These are phyloP conservation scores for Alternaria ethzedia DNA, from an alignment of 2,329 filamentous ascomycete genomes.

Conservation along the genomic window DNA sequence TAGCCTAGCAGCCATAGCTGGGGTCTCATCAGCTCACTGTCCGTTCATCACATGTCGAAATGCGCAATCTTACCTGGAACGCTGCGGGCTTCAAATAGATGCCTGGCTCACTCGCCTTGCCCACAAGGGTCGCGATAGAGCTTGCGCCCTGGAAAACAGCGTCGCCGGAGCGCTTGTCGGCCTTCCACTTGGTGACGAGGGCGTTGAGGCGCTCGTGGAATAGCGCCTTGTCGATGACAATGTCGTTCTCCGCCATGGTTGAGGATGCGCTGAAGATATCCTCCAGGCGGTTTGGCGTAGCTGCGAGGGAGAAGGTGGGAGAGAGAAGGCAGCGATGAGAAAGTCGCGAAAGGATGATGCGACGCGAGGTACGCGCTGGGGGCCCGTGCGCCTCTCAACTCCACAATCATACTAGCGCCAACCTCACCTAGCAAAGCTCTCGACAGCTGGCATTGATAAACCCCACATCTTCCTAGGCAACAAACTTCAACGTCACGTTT, in stretches of 20 bases:
- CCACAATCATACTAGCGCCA: slow-evolving; percentile 2
- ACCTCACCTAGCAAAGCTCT: background rate
- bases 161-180: slow-evolving; percentile 88
- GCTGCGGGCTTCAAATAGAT: slow-evolving; percentile 96
- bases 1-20: slow-evolving; percentile 99
- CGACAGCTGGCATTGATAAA: background rate
- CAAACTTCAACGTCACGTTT: background rate
- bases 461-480: background rate
- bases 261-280: slow-evolving; percentile 27
- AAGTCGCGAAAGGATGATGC: slow-evolving; percentile 30
- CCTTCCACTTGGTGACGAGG: slow-evolving; percentile 92
- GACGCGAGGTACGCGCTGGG: slow-evolving; percentile 32
- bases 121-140: slow-evolving; percentile 89
- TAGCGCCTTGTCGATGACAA: slow-evolving; percentile 90
- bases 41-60: background rate
- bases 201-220: slow-evolving; percentile 93
- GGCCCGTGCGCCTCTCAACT: slow-evolving; percentile 15
- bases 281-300: slow-evolving; percentile 25
- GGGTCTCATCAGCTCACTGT: slow-evolving; percentile 28
- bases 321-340: slow-evolving; percentile 22
- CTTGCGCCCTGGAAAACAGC: slow-evolving; percentile 82
- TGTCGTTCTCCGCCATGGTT: slow-evolving; percentile 67
- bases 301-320: slow-evolving; percentile 14
- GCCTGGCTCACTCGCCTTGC: slow-evolving; percentile 82
- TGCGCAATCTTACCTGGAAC: slow-evolving; percentile 73